Base-by-base conservation (phyloP, 306 rosid species). In the Potentilla sterilis region DNA sequence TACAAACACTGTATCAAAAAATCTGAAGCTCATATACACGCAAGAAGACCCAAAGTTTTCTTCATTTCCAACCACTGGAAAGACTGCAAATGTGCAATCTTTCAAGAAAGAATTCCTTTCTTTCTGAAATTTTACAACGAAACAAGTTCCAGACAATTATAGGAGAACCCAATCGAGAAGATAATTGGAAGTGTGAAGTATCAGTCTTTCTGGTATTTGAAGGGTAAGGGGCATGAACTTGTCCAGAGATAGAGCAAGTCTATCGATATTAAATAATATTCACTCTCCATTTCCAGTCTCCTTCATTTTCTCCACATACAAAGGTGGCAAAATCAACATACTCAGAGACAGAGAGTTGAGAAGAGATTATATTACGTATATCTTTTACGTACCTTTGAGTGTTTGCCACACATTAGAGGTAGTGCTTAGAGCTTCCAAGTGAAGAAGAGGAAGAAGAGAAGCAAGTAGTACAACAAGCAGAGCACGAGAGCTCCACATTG, bases 401-500 rank as follows among this genome's bases (percentile, higher is more conserved):
- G 98, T 92, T 34, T 81, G 81, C 98, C 96, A 95, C 41, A 5
- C 67, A 76, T 55, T 41, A 83, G 96, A n/a, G 61, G 24, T 54
- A 2, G 61, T 86, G 86, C 89, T 78, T 89, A 79, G 78, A 42
- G 78, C 75, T n/a, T 81, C 61, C 11, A 67, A 84, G 76, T 80
- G 12, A 7, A 7, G 84, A 55, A 91, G 87, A 74, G 86, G 40
- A n/a, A 48, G 6, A 14, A 14, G 22, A 51, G 87, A 77, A 72
- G 73, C 46, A 9, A 87, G 82, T 8, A 82, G 24, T 1, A 2
- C 9, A 7, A 8, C 41, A 65, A 68, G 46, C 16, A 70, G 59
- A 83, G 85, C 80, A 85, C 94, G 84, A 69, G 87, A 81, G 71
- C 63, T 83, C 84, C 85, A 82, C 98, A 94, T 91, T 77, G 81